These are phyloP conservation scores for Rhynchospora breviuscula DNA, from an alignment of 176 grass and related monocot genomes.

Conservation along the genomic window DNA sequence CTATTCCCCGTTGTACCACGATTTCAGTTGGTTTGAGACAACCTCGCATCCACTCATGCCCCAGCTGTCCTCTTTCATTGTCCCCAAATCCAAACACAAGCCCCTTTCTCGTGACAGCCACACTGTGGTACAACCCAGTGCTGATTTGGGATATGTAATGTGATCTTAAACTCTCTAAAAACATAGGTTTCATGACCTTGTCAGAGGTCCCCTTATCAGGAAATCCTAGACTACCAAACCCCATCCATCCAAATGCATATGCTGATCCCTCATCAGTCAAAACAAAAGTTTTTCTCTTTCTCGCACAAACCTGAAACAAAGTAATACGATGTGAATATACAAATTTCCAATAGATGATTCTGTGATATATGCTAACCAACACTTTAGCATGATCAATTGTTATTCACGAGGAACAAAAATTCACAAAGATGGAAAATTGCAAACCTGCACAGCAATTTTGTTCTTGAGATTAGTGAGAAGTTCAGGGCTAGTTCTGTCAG, in stretches of 20 bases:
- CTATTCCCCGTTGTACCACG: constrained; percentile 58
- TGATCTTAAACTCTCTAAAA: constrained; percentile 62
- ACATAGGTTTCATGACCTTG: constrained; percentile 69
- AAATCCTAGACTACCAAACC: constrained; percentile 97
- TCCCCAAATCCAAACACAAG: constrained; percentile 94
- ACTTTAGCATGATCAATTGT: not conserved
- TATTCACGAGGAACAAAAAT: constrained; percentile 14
- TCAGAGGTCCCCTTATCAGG: constrained; percentile 73
- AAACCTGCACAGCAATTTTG: constrained; percentile 86
- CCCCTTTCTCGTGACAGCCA: constrained; percentile 80
- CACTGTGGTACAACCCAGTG: constrained; percentile 92
- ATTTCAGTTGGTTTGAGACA: constrained; percentile 96
- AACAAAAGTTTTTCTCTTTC: constrained; percentile 97
- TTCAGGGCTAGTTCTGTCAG: constrained; percentile 91
- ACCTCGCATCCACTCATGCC: constrained; percentile 68
- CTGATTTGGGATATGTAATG: constrained; percentile 88
- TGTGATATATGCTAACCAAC: not conserved
- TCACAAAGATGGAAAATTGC: constrained; percentile 22
- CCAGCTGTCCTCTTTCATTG: constrained; percentile 91
- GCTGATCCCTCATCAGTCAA: constrained; percentile 79
- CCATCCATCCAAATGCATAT: constrained; percentile 97
- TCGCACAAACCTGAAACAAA: constrained; percentile 74
- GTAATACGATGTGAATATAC: not conserved
- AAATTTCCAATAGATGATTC: not conserved
- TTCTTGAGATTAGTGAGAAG: constrained; percentile 57